phyloP scores from a whole-genome alignment of 179 eudicot genomes.

The Silene vulgaris region DNA sequence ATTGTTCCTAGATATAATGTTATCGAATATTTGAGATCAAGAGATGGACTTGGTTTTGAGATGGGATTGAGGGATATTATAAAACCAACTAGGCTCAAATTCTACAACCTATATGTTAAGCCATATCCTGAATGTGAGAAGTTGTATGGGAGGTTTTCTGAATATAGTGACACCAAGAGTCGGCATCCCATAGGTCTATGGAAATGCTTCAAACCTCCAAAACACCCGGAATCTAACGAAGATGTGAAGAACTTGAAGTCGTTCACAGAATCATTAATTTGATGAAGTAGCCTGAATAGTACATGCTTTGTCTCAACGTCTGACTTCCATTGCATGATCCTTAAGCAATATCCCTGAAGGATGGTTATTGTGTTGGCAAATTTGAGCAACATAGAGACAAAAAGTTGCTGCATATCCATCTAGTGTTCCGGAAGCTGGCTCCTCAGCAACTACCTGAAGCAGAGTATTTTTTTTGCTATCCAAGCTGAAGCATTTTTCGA shows the following conservation, averaged over 20 bases:
- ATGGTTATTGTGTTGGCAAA: background rate
- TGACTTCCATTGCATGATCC: too few species aligned
- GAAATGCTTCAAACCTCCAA: constrained; percentile 72
- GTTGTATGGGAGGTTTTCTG: constrained; percentile 59
- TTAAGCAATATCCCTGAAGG: background rate
- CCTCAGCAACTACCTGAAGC: background rate
- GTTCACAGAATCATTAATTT: constrained; percentile 39
- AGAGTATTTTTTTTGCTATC: background rate
- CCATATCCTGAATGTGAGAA: constrained; percentile 94
- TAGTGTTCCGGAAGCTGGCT: background rate
- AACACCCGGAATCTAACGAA: constrained; percentile 37
- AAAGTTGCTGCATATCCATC: background rate
- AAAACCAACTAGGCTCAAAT: constrained; percentile 60
- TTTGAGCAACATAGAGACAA: background rate
- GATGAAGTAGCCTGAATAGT: constrained; percentile 11
- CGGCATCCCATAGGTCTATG: constrained; percentile 72
- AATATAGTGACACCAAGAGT: constrained; percentile 30
- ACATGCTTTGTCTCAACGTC: background rate
- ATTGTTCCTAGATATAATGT: constrained; percentile 78
- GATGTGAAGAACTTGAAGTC: constrained; percentile 53
- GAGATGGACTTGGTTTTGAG: constrained; percentile 71
- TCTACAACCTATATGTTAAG: constrained; percentile 82
- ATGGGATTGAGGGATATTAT: constrained; percentile 61
- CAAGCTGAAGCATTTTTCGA: background rate
- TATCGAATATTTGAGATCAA: constrained; percentile 70